Base-by-base conservation (phyloP, 371 early-diverging fungal genomes). In the Batkoa obscura region DNA sequence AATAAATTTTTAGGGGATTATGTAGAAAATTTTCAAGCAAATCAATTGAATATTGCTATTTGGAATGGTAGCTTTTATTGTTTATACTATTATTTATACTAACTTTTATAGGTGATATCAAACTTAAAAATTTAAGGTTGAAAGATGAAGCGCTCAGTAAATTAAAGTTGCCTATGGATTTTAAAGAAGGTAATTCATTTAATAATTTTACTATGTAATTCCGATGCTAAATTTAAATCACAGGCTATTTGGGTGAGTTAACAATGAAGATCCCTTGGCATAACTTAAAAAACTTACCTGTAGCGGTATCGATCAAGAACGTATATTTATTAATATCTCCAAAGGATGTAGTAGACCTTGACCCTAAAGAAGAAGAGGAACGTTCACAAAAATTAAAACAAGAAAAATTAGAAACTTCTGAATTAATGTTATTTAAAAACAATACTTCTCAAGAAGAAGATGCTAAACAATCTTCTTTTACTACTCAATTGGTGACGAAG, bases 231-330 rank as follows among this genome's bases (percentile, higher is more conserved):
- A 32, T n/a, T 38, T 15, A 9, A 53, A 2, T 13, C 10, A n/a
- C 59, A 86, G 91, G 95, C 8, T 84, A 82, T 65, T 74, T 98
- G 13, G 98, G 98, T 32, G 87, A 89, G 56, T 78, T 95, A 33
- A 87, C 84, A 0, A 68, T 94, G 3, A 84, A 78, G 33, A 94
- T 98, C 51, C 96, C 98, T 5, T 98, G 98, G 98, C 80, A 80
- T 10, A 94, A 98, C 66, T 70, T 98, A 52, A 92, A 93, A 68
- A 84, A 81, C 62, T 82, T 86, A 62, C 94, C 98, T 1, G 88
- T 95, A 37, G 77, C 81, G 58, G 76, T 94, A 43, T 69, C 75
- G 55, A 79, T 98, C 53, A 86, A 88, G 59, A 81, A 94, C 60
- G 87, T 92, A 3, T 90, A 82, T 62, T 68, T 95, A 2, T 69